phyloP scores from a whole-genome alignment of 192 early-diverging fungal genomes.

The Dispira simplex region DNA sequence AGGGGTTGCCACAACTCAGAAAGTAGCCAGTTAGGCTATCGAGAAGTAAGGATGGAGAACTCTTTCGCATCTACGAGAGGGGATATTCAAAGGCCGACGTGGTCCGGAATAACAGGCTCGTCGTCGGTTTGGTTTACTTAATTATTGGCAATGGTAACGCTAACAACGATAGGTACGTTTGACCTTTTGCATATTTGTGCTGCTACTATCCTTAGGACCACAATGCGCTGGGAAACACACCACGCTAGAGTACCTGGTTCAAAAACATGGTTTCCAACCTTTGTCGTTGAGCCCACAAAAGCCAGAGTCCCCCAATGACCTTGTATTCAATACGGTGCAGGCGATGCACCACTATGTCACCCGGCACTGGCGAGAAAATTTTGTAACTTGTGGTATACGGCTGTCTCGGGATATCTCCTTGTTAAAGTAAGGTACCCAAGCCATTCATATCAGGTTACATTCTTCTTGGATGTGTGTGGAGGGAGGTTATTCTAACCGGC shows the following conservation, averaged over 20 bases:
- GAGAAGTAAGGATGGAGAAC: not conserved
- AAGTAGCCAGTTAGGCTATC: not conserved
- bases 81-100: not conserved
- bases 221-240: not conserved
- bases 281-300: not conserved
- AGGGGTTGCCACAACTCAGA: not conserved
- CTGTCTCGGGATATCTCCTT: constrained; percentile 34
- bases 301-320: not conserved
- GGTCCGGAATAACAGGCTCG: too few relatives aligned
- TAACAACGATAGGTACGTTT: not conserved
- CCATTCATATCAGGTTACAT: too few relatives aligned
- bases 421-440: constrained; percentile 21
- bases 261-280: not conserved
- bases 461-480: too few relatives aligned
- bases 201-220: not conserved
- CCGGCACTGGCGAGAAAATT: constrained; percentile 54
- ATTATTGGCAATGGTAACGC: not conserved
- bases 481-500: too few relatives aligned
- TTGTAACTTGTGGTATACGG: constrained; percentile 50
- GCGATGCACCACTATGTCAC: constrained; percentile 53
- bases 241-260: constrained; percentile 1
- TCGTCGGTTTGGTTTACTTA: not conserved
- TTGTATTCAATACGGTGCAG: constrained; percentile 35
- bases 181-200: not conserved
- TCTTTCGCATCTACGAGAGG: not conserved